Evolutionary conservation across 2,329 filamentous ascomycete genomes (phyloP).

Genomic region (Chlorencoelia australis): DNA sequence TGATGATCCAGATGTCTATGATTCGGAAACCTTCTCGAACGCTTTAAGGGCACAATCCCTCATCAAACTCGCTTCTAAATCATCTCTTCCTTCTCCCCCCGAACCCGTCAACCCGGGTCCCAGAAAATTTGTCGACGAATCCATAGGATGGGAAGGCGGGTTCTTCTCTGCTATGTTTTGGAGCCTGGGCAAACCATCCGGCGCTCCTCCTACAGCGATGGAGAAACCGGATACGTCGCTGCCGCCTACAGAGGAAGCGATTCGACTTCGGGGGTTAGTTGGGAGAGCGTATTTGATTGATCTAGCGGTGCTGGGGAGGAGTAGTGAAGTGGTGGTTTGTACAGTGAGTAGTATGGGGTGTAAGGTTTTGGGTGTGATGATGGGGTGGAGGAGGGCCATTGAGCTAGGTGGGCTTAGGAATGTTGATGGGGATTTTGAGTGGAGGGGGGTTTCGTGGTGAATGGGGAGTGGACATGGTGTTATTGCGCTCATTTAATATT

Average conservation of each 20-base stretch:
- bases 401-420: constrained; percentile 59
- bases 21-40: constrained; percentile 49
- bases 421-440: constrained; percentile 61
- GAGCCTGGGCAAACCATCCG: constrained; percentile 48
- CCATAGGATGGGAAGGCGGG: constrained; percentile 79
- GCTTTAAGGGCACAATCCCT: constrained; percentile 60
- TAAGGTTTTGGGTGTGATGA: constrained; percentile 69
- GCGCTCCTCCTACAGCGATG: constrained; percentile 26
- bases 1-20: constrained; percentile 70
- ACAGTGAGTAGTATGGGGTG: constrained; percentile 66
- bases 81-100: constrained; percentile 30
- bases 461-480: background rate
- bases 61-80: constrained; percentile 64
- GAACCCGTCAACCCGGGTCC: constrained; percentile 34
- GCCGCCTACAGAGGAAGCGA: constrained; percentile 35
- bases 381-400: constrained; percentile 69
- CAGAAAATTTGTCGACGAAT: constrained; percentile 61
- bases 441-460: constrained; percentile 37
- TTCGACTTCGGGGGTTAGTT: constrained; percentile 61
- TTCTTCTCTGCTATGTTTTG: constrained; percentile 79
- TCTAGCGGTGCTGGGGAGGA: constrained; percentile 59
- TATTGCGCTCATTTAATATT: no score
- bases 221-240: constrained; percentile 27
- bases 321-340: constrained; percentile 64
- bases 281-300: constrained; percentile 78